Evolutionary conservation across 2,329 filamentous ascomycete species (phyloP).

Genomic region (Amphichorda felina): DNA sequence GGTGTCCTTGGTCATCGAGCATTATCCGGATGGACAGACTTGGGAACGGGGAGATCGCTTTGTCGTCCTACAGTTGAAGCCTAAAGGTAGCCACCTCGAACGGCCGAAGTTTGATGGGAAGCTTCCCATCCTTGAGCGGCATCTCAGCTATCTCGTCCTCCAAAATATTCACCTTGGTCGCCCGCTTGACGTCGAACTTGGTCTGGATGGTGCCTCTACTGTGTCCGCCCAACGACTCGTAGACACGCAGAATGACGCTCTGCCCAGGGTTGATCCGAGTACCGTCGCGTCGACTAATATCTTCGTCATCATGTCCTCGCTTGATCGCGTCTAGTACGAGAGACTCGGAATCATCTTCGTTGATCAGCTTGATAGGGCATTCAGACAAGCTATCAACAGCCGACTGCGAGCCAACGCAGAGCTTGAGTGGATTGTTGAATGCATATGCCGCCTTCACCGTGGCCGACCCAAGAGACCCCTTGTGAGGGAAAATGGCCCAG

Average conservation of each 20-base stretch:
- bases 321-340: slow-evolving; percentile 85
- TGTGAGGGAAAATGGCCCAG: slow-evolving; percentile 83
- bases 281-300: slow-evolving; percentile 49
- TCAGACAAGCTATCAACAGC: slow-evolving; percentile 13
- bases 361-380: slow-evolving; percentile 53
- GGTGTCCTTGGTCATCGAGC: too few species aligned
- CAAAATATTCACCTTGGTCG: slow-evolving; percentile 73
- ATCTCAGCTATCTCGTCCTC: slow-evolving; percentile 75
- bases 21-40: too few species aligned
- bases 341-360: slow-evolving; percentile 38
- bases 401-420: slow-evolving; percentile 13
- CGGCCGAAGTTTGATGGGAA: slow-evolving; percentile 56
- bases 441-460: slow-evolving; percentile 79
- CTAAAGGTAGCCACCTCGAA: slow-evolving; percentile 82
- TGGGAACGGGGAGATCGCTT: too few species aligned
- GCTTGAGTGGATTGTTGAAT: slow-evolving; percentile 70
- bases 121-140: slow-evolving; percentile 31
- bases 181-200: slow-evolving; percentile 59
- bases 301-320: slow-evolving; percentile 79
- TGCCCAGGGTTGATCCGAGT: slow-evolving; percentile 56
- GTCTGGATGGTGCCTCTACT: slow-evolving; percentile 60
- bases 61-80: slow-evolving; percentile 38
- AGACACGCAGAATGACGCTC: slow-evolving; percentile 75
- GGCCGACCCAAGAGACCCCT: slow-evolving; percentile 54
- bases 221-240: slow-evolving; percentile 78